Evolutionary conservation across 139 green algal genomes (phyloP).

Genomic region (Coccomyxa sp.): DNA sequence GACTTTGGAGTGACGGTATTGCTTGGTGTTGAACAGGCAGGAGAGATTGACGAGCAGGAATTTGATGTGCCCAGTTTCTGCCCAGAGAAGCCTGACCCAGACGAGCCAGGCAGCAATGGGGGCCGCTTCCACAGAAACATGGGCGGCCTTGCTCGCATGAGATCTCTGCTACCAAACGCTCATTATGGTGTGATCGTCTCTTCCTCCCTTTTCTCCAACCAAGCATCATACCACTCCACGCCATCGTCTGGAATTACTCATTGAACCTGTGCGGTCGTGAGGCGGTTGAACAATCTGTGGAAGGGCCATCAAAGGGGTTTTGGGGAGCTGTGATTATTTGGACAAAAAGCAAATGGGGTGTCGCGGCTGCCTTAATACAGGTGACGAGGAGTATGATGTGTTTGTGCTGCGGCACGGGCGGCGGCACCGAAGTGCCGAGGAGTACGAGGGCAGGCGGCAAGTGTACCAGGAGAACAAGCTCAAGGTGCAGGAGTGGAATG

Average conservation of each 20-base stretch:
- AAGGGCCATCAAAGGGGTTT: too few relatives aligned
- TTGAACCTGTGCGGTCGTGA: too few relatives aligned
- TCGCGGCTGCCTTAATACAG: not conserved
- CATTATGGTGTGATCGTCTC: constrained; percentile 20
- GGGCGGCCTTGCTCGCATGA: not conserved
- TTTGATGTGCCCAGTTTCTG: constrained; percentile 27
- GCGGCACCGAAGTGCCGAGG: constrained; percentile 22
- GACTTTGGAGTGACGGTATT: not conserved
- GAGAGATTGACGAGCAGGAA: not conserved
- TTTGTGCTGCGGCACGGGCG: constrained; percentile 36
- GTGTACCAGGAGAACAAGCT: constrained; percentile 24
- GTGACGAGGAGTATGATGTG: constrained; percentile 34
- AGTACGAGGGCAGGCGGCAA: constrained; percentile 30
- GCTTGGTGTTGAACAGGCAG: not conserved
- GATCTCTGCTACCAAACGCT: constrained; percentile 13
- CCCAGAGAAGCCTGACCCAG: constrained; percentile 1
- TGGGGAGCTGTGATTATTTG: too few relatives aligned
- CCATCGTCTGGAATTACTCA: too few relatives aligned
- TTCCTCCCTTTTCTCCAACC: too few relatives aligned
- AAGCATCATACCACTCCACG: too few relatives aligned
- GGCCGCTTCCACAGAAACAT: constrained; percentile 4
- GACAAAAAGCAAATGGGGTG: too few relatives aligned
- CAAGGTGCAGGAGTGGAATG: constrained; percentile 26
- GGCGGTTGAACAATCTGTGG: too few relatives aligned
- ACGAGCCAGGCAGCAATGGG: constrained; percentile 1